Evolutionary conservation across 2,329 filamentous ascomycete genomes (phyloP).

Genomic region (Pseudogymnoascus sp.): DNA sequence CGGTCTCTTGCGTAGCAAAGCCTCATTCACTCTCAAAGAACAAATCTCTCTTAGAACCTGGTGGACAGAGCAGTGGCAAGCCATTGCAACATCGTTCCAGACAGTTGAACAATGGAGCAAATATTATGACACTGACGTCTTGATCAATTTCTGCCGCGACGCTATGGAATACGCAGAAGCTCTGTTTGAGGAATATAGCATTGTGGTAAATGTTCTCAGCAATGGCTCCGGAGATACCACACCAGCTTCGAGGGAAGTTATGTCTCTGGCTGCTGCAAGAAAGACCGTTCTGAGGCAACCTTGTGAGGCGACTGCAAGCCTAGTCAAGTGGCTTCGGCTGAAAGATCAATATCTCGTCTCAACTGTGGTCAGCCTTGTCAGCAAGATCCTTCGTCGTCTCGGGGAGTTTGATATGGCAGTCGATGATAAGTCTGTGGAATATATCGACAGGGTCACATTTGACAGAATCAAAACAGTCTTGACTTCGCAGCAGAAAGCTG

Average conservation of each 20-base stretch:
- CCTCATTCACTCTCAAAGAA: constrained; percentile 20
- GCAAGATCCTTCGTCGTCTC: constrained; percentile 77
- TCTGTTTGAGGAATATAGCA: constrained; percentile 74
- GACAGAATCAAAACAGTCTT: constrained; percentile 68
- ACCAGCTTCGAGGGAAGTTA: constrained; percentile 22
- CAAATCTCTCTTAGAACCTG: constrained; percentile 51
- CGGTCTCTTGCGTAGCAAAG: constrained; percentile 37
- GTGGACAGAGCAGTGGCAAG: constrained; percentile 80
- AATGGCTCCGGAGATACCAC: constrained; percentile 31
- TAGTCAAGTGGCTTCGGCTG: constrained; percentile 83
- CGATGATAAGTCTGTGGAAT: constrained; percentile 48
- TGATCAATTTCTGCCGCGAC: constrained; percentile 91
- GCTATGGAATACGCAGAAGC: constrained; percentile 89
- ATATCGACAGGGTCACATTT: constrained; percentile 52
- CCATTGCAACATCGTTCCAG: constrained; percentile 71
- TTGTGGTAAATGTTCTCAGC: constrained; percentile 51
- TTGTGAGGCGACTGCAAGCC: constrained; percentile 54
- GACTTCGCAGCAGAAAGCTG: constrained; percentile 73
- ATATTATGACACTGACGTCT: constrained; percentile 40
- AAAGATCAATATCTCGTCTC: constrained; percentile 79
- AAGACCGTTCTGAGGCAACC: constrained; percentile 57
- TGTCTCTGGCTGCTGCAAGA: constrained; percentile 30
- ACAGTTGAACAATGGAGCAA: constrained; percentile 75
- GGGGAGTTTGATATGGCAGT: constrained; percentile 69
- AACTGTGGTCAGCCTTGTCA: constrained; percentile 73